Evolutionary conservation across 1,284 basidiomycete species (phyloP).

Genomic region (Marasmius fiardii): DNA sequence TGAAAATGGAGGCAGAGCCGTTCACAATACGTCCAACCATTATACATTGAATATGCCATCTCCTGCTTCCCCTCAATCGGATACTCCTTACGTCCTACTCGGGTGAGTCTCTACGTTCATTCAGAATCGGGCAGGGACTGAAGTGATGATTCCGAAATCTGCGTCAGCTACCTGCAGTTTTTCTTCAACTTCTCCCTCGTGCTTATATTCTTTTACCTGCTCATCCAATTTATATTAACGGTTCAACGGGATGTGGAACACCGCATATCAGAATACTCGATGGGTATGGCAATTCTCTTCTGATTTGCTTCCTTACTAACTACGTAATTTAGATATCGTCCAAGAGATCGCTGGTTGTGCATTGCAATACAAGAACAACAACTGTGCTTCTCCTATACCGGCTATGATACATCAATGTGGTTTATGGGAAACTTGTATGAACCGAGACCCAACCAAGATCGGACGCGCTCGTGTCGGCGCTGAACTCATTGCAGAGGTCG

Average conservation of each 20-base stretch:
- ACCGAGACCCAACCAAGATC: constrained; percentile 86
- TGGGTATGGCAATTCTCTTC: constrained; percentile 56
- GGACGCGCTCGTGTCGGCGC: constrained; percentile 89
- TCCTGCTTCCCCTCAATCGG: constrained; percentile 48
- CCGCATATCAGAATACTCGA: constrained; percentile 85
- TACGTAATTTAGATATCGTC: constrained; percentile 62
- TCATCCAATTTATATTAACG: constrained; percentile 83
- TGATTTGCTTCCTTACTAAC: neutral
- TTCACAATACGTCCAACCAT: constrained; percentile 67
- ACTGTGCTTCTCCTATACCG: constrained; percentile 82
- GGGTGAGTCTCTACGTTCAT: constrained; percentile 47
- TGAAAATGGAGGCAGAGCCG: constrained; percentile 41
- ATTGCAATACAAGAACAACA: constrained; percentile 75
- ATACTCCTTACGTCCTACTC: constrained; percentile 71
- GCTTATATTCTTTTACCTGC: constrained; percentile 80
- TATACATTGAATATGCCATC: constrained; percentile 78
- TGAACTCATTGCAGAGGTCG: constrained; percentile 93
- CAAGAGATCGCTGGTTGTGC: constrained; percentile 89
- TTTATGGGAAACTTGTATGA: constrained; percentile 95
- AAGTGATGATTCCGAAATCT: constrained; percentile 20
- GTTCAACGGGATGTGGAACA: constrained; percentile 90
- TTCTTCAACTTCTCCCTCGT: constrained; percentile 92
- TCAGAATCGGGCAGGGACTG: constrained; percentile 11
- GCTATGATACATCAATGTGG: constrained; percentile 83
- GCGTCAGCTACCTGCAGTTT: constrained; percentile 83